A percentile compares a stretch with the other conserved stretches of the same genome.
Evolutionary conservation across 1,139 yeast species (phyloP).

Genomic region (Magnusiomyces ingens): DNA sequence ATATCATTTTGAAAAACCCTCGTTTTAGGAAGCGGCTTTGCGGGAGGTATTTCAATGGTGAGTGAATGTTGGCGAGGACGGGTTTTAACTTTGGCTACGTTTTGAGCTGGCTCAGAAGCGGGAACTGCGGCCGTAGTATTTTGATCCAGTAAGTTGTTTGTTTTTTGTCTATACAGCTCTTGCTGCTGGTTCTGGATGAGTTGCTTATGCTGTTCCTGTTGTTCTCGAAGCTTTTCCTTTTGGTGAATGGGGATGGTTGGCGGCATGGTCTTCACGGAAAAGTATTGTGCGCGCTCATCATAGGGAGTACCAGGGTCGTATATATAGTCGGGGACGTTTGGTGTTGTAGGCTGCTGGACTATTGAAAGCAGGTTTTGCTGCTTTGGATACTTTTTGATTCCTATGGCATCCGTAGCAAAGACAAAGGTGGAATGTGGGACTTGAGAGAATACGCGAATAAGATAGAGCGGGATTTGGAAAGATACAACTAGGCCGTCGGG

Average conservation of each 20-base stretch:
- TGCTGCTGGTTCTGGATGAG: background rate
- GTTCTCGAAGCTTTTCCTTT: background rate
- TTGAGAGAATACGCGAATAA: conserved; percentile 39
- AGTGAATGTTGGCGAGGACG: background rate
- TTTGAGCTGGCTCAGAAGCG: no score
- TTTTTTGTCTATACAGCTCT: background rate
- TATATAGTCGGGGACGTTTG: background rate
- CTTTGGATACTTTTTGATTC: conserved; percentile 1
- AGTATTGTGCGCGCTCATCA: background rate
- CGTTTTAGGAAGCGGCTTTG: background rate
- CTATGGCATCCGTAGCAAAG: conserved; percentile 3
- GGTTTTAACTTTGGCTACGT: background rate
- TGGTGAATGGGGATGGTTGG: background rate
- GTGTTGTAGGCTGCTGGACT: background rate
- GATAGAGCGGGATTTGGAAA: conserved; percentile 70
- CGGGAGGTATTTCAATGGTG: background rate
- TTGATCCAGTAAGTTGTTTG: background rate
- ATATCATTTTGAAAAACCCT: background rate
- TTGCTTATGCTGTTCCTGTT: background rate
- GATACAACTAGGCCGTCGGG: conserved; percentile 80
- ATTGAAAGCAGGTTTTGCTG: background rate
- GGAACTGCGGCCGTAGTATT: background rate
- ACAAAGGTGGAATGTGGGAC: conserved; percentile 1
- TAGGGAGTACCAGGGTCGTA: background rate
- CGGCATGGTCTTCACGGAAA: background rate